Evolutionary conservation across 2,329 filamentous ascomycete genomes (phyloP).

Genomic region (Botrytis paeoniae): DNA sequence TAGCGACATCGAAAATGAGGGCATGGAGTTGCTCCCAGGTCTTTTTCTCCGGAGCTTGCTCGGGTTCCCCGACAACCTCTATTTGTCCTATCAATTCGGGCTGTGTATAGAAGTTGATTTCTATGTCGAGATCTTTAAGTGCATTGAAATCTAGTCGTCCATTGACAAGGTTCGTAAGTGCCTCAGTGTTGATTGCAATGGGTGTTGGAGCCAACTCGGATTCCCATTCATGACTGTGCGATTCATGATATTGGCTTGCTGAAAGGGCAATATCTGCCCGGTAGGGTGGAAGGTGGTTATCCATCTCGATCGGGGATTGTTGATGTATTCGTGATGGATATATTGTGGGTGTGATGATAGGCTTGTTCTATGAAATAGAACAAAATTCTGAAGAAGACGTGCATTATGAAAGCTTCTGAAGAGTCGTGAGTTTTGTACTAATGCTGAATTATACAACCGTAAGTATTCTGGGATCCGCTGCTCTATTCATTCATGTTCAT

Average conservation of each 20-base stretch:
- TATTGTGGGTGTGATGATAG: accelerated
- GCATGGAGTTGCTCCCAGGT: not conserved
- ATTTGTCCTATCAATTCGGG: not conserved
- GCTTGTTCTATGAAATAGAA: too few species aligned
- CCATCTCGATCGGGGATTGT: not conserved
- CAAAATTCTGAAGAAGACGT: not conserved
- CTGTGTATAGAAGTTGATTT: not conserved
- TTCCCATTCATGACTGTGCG: not conserved
- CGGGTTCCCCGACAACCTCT: not conserved
- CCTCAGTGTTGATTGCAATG: not conserved
- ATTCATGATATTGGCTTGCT: not conserved
- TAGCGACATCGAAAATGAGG: not conserved
- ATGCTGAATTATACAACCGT: not conserved
- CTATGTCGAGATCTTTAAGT: not conserved
- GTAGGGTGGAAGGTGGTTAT: not conserved
- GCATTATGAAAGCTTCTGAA: not conserved
- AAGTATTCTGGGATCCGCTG: not conserved
- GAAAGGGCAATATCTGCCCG: accelerated
- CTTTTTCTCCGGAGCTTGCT: not conserved
- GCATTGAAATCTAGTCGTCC: not conserved
- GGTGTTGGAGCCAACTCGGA: not conserved
- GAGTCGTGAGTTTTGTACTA: not conserved
- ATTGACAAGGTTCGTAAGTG: not conserved
- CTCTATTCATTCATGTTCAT: accelerated
- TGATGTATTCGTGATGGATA: not conserved